These are phyloP conservation scores for Vigna angularis DNA, from an alignment of 306 rosid genomes.

Conservation along the genomic window DNA sequence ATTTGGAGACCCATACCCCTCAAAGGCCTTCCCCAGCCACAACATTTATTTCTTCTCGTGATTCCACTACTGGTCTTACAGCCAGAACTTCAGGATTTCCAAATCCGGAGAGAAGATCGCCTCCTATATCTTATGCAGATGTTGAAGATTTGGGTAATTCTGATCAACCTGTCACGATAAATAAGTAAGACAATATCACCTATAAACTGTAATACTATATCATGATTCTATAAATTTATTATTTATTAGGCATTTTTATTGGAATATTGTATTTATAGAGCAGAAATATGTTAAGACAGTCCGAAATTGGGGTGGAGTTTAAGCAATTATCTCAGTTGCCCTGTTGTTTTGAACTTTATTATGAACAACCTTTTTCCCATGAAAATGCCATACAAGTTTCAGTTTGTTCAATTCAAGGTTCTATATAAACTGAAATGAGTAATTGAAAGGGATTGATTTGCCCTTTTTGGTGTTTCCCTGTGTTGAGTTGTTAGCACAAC, in stretches of 20 bases:
- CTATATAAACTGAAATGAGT: conserved; percentile 19
- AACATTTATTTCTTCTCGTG: conserved; percentile 55
- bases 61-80: conserved; percentile 51
- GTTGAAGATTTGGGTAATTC: conserved; percentile 46
- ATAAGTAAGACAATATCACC: conserved; percentile 46
- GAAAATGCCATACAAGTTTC: not conserved
- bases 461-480: conserved; percentile 28
- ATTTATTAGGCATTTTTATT: conserved; percentile 32
- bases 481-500: not conserved
- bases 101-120: conserved; percentile 50
- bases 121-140: conserved; percentile 53
- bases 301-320: conserved; percentile 25
- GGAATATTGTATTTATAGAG: conserved; percentile 29
- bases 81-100: conserved; percentile 61
- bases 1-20: conserved; percentile 53
- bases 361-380: not conserved
- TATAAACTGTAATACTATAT: conserved; percentile 2
- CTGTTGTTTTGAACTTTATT: conserved; percentile 17
- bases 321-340: conserved; percentile 25
- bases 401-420: conserved; percentile 17
- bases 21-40: conserved; percentile 52
- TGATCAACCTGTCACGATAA: conserved; percentile 47
- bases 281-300: conserved; percentile 5
- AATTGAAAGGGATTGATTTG: conserved; percentile 25
- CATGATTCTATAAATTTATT: conserved; percentile 27